Evolutionary conservation across 768 basidiomycete genomes (phyloP).

Genomic region (Tulasnella sp.): DNA sequence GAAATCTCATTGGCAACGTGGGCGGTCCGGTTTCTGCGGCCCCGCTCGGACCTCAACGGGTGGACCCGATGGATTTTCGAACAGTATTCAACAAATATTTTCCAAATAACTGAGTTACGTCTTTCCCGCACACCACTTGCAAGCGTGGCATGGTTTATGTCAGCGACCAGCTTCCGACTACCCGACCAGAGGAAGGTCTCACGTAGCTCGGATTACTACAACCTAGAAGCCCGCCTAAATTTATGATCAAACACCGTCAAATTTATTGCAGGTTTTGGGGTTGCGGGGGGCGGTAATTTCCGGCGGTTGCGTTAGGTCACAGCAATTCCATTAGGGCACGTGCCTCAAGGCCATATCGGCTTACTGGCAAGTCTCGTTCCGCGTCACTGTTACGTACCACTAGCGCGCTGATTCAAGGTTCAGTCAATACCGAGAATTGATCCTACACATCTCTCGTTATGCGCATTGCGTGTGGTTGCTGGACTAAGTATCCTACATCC

Average conservation of each 20-base stretch:
- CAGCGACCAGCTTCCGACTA: not conserved
- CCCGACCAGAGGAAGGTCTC: not conserved
- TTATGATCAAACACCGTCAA: not conserved
- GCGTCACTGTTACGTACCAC: too few relatives aligned
- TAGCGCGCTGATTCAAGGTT: too few relatives aligned
- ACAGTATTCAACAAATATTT: too few relatives aligned
- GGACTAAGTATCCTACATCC: not conserved
- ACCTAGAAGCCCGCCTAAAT: not conserved
- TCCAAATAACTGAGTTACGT: not conserved
- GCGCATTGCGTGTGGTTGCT: not conserved
- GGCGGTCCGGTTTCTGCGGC: not conserved
- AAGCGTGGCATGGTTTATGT: not conserved
- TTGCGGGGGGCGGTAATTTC: not conserved
- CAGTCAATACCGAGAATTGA: not conserved
- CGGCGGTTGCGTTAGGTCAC: not conserved
- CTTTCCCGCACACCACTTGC: not conserved
- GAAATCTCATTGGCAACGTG: not conserved
- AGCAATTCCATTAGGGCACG: not conserved
- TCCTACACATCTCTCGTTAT: not conserved
- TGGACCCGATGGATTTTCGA: too few relatives aligned
- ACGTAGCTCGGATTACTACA: not conserved
- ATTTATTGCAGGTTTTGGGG: not conserved
- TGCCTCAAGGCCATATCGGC: too few relatives aligned
- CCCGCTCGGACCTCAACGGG: not conserved
- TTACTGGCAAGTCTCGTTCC: too few relatives aligned